These are phyloP conservation scores for Rhynchosporium graminicola DNA, from an alignment of 2,329 filamentous ascomycete species.

Conservation along the genomic window DNA sequence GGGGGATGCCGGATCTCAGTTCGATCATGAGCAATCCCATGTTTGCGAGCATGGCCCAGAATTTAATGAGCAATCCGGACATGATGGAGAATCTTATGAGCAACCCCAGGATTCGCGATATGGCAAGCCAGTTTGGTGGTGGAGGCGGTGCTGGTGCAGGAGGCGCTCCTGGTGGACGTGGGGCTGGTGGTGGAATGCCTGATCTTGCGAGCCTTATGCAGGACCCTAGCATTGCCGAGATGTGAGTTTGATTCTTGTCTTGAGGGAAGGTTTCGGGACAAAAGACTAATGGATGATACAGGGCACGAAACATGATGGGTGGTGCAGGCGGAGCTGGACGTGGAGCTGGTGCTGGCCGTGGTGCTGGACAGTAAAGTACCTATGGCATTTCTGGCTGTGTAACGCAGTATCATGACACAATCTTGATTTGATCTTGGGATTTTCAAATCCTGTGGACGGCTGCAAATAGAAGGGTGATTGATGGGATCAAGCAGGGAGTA, in stretches of 20 bases:
- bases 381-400: not conserved
- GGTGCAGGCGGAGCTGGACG: constrained; percentile 40
- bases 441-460: too few species aligned
- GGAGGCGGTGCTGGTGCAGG: constrained; percentile 53
- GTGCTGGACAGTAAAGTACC: constrained; percentile 25
- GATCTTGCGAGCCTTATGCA: constrained; percentile 85
- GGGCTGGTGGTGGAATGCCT: constrained; percentile 74
- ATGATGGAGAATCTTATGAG: constrained; percentile 90
- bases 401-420: not conserved
- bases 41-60: constrained; percentile 97
- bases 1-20: constrained; percentile 83
- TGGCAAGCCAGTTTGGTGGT: constrained; percentile 75
- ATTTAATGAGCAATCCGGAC: constrained; percentile 94
- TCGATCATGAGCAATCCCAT: constrained; percentile 96
- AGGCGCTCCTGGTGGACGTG: constrained; percentile 38
- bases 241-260: constrained; percentile 61
- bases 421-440: not conserved
- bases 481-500: too few species aligned
- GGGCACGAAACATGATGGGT: constrained; percentile 70
- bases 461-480: too few species aligned
- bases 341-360: constrained; percentile 38
- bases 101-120: constrained; percentile 84
- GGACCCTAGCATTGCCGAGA: constrained; percentile 87
- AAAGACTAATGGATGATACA: constrained; percentile 20
- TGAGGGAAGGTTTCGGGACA: not conserved